Evolutionary conservation across 768 basidiomycete genomes (phyloP).

Genomic region (Daedaleopsis sinensis): DNA sequence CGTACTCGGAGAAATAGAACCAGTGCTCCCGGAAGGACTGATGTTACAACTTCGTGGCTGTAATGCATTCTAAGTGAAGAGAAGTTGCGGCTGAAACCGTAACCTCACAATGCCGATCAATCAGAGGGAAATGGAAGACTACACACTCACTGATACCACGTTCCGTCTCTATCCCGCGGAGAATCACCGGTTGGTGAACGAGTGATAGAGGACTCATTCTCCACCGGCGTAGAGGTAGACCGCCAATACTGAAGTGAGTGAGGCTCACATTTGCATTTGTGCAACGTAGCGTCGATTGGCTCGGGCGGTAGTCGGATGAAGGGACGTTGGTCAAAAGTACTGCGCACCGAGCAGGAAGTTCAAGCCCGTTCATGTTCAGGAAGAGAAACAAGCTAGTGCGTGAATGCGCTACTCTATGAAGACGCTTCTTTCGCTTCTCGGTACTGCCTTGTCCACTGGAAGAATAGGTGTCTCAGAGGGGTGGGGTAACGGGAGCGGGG

Average conservation of each 20-base stretch:
- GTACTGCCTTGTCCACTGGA: slow-evolving; percentile 56
- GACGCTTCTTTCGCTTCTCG: slow-evolving; percentile 31
- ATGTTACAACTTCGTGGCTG: too few species aligned
- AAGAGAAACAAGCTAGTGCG: too few species aligned
- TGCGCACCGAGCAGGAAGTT: too few species aligned
- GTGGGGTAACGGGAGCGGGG: neutral
- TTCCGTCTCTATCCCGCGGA: neutral
- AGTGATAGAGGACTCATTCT: neutral
- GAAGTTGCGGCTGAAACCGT: too few species aligned
- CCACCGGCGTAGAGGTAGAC: neutral
- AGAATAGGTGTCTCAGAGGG: slow-evolving; percentile 2
- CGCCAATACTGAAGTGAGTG: neutral
- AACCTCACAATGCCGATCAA: neutral
- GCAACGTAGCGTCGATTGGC: too few species aligned
- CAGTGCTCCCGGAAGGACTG: too few species aligned
- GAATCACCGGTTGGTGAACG: neutral
- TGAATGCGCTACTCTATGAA: neutral
- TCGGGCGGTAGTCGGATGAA: too few species aligned
- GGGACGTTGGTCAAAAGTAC: too few species aligned
- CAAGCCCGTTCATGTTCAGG: too few species aligned
- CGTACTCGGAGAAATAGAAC: too few species aligned
- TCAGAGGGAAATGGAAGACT: neutral
- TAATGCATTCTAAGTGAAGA: too few species aligned
- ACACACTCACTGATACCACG: neutral
- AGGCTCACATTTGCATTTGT: neutral